Base-by-base conservation (phyloP, 352 stramenopile genomes). In the Globisporangium irregulare region DNA sequence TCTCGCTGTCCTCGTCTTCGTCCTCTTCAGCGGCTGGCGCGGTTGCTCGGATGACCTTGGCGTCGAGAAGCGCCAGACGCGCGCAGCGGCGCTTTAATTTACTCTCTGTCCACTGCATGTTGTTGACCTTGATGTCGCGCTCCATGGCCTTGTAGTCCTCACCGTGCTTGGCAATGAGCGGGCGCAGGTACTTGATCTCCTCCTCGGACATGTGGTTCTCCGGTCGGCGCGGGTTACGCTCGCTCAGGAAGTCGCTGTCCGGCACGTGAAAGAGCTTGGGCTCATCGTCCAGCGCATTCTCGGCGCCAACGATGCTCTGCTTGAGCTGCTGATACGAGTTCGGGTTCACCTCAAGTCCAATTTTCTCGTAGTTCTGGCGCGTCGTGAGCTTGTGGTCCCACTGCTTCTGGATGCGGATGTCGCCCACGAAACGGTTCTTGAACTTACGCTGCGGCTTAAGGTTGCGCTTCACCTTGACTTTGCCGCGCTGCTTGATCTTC, bases 101-200 rank as follows among this genome's bases (percentile, higher is more conserved):
- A 57, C 79, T 74, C 61, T 77, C 83, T 15, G 86, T 93, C 86
- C 86, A 94, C 76, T 94, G 86, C 81, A 89, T 87, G 64, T 86
- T 86, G 80, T 94, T 94, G 48, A 73, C 80, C 78, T 94, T 94
- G 69, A 94, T 89, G 59, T 94, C 86, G 63, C 84, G 80, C 69
- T 73, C 79, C 86, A 94, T 94, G 71, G 82, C 86, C 63, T 81
- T 80, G 76, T 81, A 91, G 75, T 91, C 61, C 32, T 94, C 81
- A 57, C 78, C 79, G 67, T 93, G 74, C 72, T 93, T 94, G 65
- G 79, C 79, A 20, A 91, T 68, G 22, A 91, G 78, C 55, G 75
- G 79, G 38, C 86, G 84, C 69, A 94, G 64, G 67, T 94, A 94
- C 68, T 90, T 85, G 69, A 84, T 65, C 67, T 94, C 86, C 58